Evolutionary conservation across 148 eudicot genomes (phyloP).

Genomic region (Pouteria glomerata): DNA sequence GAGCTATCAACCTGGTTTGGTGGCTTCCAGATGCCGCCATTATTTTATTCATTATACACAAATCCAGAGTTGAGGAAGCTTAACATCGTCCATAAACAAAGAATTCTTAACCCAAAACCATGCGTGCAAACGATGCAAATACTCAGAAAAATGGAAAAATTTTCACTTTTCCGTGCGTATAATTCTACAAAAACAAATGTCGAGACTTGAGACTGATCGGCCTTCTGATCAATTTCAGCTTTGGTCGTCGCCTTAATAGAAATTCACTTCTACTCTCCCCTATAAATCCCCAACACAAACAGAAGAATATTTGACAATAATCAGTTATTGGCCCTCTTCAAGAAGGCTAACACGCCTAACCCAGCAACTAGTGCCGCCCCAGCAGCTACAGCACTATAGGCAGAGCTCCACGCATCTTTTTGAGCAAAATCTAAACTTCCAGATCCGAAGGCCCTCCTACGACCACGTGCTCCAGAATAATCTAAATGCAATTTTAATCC

Average conservation of each 20-base stretch:
- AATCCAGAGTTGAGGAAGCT: background rate
- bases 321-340: constrained; percentile 45
- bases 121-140: background rate
- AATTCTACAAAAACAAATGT: background rate
- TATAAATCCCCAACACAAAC: no score
- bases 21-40: background rate
- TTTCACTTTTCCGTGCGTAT: background rate
- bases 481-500: constrained; percentile 76
- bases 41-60: background rate
- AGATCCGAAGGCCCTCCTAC: constrained; percentile 42
- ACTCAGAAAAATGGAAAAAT: background rate
- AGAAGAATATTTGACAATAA: no score
- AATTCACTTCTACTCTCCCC: background rate
- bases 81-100: background rate
- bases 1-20: no score
- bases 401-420: constrained; percentile 79
- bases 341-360: constrained; percentile 74
- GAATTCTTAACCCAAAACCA: background rate
- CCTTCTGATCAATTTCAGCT: background rate
- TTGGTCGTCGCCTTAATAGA: background rate
- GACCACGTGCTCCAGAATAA: constrained; percentile 40
- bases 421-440: constrained; percentile 55
- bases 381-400: constrained; percentile 84
- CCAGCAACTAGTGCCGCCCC: constrained; percentile 93
- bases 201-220: background rate